Conservation (phyloP, 495 filamentous ascomycete genomes). For the Aspergillus sclerotioniger region DNA sequence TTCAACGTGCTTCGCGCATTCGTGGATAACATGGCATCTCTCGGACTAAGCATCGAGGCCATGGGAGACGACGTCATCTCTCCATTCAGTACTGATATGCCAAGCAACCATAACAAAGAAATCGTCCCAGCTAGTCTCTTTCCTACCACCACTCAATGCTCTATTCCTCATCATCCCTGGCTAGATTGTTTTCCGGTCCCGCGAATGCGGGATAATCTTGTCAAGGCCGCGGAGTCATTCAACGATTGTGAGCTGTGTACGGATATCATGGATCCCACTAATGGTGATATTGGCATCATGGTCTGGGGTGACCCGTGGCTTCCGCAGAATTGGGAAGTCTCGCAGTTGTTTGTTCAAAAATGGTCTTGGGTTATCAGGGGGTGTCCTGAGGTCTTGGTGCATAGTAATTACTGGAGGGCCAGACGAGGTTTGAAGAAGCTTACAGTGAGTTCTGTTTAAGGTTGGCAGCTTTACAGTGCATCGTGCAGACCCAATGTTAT, state of each 20-base stretch:
- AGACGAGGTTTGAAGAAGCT: constrained; percentile 12
- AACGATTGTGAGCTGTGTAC: constrained; percentile 14
- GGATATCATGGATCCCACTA: constrained; percentile 14
- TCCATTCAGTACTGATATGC: constrained; percentile 6
- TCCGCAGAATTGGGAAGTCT: constrained; percentile 14
- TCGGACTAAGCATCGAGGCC: constrained; percentile 4
- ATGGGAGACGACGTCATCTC: constrained; percentile 12
- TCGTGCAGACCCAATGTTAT: too few relatives aligned
- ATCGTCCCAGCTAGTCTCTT: constrained; percentile 7
- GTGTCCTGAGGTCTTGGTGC: constrained; percentile 7
- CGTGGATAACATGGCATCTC: constrained; percentile 8
- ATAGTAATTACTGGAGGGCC: constrained; percentile 11
- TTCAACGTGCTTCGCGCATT: constrained; percentile 16
- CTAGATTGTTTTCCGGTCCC: constrained; percentile 18
- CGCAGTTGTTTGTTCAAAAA: constrained; percentile 9
- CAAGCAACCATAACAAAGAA: background rate
- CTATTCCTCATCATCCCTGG: constrained; percentile 14
- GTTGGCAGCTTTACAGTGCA: too few relatives aligned
- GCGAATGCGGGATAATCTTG: constrained; percentile 17
- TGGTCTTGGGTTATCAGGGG: constrained; percentile 12
- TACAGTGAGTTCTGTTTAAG: background rate
- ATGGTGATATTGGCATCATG: constrained; percentile 11
- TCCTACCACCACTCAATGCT: constrained; percentile 8
- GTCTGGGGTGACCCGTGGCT: constrained; percentile 14
- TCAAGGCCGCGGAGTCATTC: constrained; percentile 11